These are phyloP conservation scores for Aureobasidium sp. DNA, from an alignment of 2,329 filamentous ascomycete species.

Conservation along the genomic window DNA sequence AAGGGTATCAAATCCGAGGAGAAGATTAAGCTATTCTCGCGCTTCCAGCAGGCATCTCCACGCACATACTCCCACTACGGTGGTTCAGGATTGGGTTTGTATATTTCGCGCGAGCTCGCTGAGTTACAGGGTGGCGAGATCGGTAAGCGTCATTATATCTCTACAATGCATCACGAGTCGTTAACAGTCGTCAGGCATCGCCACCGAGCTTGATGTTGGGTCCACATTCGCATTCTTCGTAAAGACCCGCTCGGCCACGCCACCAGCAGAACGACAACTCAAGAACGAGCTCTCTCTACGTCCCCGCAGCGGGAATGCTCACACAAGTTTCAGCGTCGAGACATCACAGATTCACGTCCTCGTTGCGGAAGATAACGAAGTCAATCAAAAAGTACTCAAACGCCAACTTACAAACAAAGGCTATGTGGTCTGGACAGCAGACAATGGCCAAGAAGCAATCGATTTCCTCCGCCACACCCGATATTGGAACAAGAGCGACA, in stretches of 20 bases:
- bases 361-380: constrained; percentile 21
- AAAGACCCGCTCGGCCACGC: constrained; percentile 36
- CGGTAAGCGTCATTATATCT: too few species aligned
- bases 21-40: constrained; percentile 49
- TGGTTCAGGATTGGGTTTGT: constrained; percentile 36
- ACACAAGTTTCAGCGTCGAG: neutral
- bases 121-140: constrained; percentile 64
- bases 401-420: constrained; percentile 30
- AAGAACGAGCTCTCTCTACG: neutral
- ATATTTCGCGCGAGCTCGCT: constrained; percentile 25
- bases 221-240: constrained; percentile 62
- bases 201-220: constrained; percentile 48
- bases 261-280: neutral
- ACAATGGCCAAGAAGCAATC: constrained; percentile 30
- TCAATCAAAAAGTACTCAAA: constrained; percentile 32
- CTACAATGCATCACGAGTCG: too few species aligned
- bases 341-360: constrained; percentile 1
- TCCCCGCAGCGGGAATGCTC: neutral
- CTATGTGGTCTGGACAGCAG: constrained; percentile 29
- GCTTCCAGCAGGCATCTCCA: constrained; percentile 60
- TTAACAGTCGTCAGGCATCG: constrained; percentile 38
- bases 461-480: constrained; percentile 24
- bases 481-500: constrained; percentile 7
- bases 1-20: constrained; percentile 30
- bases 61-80: constrained; percentile 62